Evolutionary conservation across 148 eudicot species (phyloP).

Genomic region (Rhododendron vialii): DNA sequence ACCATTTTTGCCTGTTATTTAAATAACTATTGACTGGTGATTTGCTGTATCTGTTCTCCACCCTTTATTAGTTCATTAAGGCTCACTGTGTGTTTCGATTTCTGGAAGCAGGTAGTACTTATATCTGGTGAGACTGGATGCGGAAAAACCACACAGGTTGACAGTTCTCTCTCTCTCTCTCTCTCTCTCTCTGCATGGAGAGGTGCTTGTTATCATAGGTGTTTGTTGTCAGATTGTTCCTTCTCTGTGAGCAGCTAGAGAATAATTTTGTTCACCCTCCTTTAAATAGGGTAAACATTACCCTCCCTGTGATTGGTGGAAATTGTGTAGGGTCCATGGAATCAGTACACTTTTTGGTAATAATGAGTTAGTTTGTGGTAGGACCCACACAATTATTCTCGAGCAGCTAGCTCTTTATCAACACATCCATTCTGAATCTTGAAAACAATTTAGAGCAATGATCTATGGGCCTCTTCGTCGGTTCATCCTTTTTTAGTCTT

Average conservation of each 20-base stretch:
- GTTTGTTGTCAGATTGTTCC: background rate
- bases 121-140: conserved; percentile 98
- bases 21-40: background rate
- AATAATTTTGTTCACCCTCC: too few species aligned
- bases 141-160: conserved; percentile 98
- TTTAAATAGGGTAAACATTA: too few species aligned
- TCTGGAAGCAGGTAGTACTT: conserved; percentile 71
- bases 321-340: too few species aligned
- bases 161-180: background rate
- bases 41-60: background rate
- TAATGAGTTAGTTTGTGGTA: too few species aligned
- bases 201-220: background rate
- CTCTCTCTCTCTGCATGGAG: background rate
- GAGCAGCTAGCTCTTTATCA: background rate
- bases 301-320: too few species aligned
- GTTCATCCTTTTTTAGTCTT: background rate
- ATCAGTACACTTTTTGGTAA: too few species aligned
- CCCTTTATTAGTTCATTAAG: too few species aligned
- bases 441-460: background rate
- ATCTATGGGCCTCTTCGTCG: background rate
- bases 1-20: background rate
- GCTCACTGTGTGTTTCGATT: conserved; percentile 8
- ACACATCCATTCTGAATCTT: background rate
- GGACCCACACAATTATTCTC: too few species aligned
- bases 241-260: background rate